These are phyloP conservation scores for Candida saitoana DNA, from an alignment of 805 yeast genomes.

Conservation along the genomic window DNA sequence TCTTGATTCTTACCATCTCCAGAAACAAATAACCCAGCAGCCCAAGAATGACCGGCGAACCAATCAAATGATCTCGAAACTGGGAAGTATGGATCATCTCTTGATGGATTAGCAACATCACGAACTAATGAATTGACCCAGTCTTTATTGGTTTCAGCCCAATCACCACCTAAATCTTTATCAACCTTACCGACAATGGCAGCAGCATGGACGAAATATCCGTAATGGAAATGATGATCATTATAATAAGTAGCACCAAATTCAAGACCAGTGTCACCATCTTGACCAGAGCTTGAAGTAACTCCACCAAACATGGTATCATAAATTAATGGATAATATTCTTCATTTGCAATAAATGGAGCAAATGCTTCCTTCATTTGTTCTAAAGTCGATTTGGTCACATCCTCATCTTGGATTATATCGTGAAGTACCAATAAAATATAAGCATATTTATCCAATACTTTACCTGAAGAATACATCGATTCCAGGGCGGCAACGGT, in stretches of 20 bases:
- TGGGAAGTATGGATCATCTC: slow-evolving; percentile 59
- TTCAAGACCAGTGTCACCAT: slow-evolving; percentile 46
- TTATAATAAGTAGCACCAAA: slow-evolving; percentile 76
- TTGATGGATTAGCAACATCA: slow-evolving; percentile 64
- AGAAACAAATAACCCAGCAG: slow-evolving; percentile 62
- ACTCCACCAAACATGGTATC: slow-evolving; percentile 56
- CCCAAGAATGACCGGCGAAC: slow-evolving; percentile 78
- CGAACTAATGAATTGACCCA: slow-evolving; percentile 62
- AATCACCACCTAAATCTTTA: slow-evolving; percentile 44
- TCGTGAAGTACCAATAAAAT: slow-evolving; percentile 49
- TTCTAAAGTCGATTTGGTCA: slow-evolving; percentile 30
- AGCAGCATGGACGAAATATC: slow-evolving; percentile 79
- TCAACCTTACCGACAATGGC: slow-evolving; percentile 73
- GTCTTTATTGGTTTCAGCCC: slow-evolving; percentile 45
- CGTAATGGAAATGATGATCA: slow-evolving; percentile 87
- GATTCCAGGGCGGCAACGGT: slow-evolving; percentile 38
- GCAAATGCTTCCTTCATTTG: slow-evolving; percentile 43
- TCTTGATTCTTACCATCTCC: slow-evolving; percentile 79
- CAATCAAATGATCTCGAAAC: slow-evolving; percentile 69
- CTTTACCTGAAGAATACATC: slow-evolving; percentile 51
- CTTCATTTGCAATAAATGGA: slow-evolving; percentile 36
- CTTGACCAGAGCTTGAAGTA: slow-evolving; percentile 47
- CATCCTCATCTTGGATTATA: slow-evolving; percentile 41
- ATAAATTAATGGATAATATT: slow-evolving; percentile 48
- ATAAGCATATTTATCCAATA: slow-evolving; percentile 54